phyloP scores from a whole-genome alignment of 345 rosid genomes.

The Euphorbia pulcherrima region DNA sequence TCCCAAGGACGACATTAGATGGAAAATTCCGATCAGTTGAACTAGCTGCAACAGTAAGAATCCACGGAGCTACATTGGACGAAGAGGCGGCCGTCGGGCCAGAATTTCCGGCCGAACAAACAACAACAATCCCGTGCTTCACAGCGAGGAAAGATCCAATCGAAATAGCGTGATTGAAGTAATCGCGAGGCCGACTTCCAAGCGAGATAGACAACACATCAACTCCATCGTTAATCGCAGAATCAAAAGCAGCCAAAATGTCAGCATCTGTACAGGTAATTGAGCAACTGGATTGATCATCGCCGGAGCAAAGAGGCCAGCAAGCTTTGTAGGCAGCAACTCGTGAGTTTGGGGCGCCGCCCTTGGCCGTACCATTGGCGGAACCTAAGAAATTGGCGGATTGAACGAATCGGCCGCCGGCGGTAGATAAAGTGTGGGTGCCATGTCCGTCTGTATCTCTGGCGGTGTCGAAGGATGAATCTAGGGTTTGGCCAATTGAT shows the following conservation, averaged over 20 bases:
- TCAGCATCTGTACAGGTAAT: slow-evolving; percentile 10
- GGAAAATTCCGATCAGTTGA: slow-evolving; percentile 17
- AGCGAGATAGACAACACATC: slow-evolving; percentile 22
- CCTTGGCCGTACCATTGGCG: slow-evolving; percentile 19
- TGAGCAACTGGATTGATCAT: neutral
- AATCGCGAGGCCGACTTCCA: neutral
- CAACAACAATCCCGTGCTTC: slow-evolving; percentile 16
- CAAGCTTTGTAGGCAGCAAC: slow-evolving; percentile 21
- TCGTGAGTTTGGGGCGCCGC: slow-evolving; percentile 17
- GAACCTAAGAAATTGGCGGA: slow-evolving; percentile 14
- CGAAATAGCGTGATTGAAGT: neutral
- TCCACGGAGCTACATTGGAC: slow-evolving; percentile 20
- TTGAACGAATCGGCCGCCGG: slow-evolving; percentile 17
- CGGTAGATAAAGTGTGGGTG: slow-evolving; percentile 23
- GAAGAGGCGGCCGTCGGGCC: neutral
- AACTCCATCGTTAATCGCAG: slow-evolving; percentile 24
- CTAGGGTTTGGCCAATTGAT: neutral
- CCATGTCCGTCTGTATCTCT: slow-evolving; percentile 21
- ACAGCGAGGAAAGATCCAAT: slow-evolving; percentile 23
- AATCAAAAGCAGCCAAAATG: slow-evolving; percentile 17
- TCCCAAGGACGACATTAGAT: slow-evolving; percentile 16
- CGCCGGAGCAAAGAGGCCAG: slow-evolving; percentile 6
- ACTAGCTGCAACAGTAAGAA: slow-evolving; percentile 24
- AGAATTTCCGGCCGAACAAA: slow-evolving; percentile 15
- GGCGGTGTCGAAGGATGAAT: slow-evolving; percentile 1